These are phyloP conservation scores for Yamadazyma diddensiae DNA, from an alignment of 1,139 yeast species.

Conservation along the genomic window DNA sequence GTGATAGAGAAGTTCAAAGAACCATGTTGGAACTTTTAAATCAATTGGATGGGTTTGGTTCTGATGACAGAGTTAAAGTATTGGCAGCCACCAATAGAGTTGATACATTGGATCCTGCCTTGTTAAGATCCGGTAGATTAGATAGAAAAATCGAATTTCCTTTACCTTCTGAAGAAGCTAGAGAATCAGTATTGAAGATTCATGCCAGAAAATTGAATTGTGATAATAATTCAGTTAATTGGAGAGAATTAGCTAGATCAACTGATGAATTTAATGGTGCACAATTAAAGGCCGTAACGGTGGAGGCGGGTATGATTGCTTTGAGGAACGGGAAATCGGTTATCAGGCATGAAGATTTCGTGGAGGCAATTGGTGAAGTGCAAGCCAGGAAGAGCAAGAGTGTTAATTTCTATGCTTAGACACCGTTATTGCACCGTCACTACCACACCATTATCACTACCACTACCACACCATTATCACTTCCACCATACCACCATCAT, in stretches of 20 bases:
- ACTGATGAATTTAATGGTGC: slow-evolving; percentile 99
- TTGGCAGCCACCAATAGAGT: slow-evolving; percentile 98
- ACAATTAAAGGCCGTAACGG: slow-evolving; percentile 95
- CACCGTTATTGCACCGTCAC: background rate
- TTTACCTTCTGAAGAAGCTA: slow-evolving; percentile 92
- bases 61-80: slow-evolving; percentile 95
- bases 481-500: background rate
- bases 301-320: slow-evolving; percentile 99
- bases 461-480: background rate
- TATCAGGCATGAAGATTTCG: slow-evolving; percentile 96
- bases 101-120: slow-evolving; percentile 95
- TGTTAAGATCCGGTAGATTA: slow-evolving; percentile 93
- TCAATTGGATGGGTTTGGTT: slow-evolving; percentile 97
- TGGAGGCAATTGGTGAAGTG: slow-evolving; percentile 96
- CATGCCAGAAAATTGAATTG: slow-evolving; percentile 96
- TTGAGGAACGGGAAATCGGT: slow-evolving; percentile 89
- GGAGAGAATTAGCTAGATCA: slow-evolving; percentile 97
- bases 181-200: slow-evolving; percentile 93
- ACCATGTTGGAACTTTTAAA: slow-evolving; percentile 97
- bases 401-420: slow-evolving; percentile 87
- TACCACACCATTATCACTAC: background rate
- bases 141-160: slow-evolving; percentile 98
- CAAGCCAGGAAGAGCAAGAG: slow-evolving; percentile 96
- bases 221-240: slow-evolving; percentile 81
- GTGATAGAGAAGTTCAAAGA: slow-evolving; percentile 98